A percentile compares a stretch with the other conserved stretches of the same genome.
Conservation (phyloP, 208 protist genomes). For the Wallacemonas collosoma region DNA sequence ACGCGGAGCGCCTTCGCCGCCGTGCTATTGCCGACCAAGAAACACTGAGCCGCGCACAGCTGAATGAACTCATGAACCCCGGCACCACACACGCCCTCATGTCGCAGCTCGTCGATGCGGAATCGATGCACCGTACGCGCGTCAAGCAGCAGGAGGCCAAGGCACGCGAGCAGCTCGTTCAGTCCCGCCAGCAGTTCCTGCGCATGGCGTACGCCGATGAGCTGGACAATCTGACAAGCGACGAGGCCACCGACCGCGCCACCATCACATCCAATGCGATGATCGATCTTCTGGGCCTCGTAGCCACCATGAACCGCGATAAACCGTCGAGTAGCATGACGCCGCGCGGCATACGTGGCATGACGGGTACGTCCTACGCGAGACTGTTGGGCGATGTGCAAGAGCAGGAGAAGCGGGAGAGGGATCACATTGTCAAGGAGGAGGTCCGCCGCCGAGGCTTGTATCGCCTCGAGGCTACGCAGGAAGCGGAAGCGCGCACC, state of each 20-base stretch:
- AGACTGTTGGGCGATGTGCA: constrained; percentile 36
- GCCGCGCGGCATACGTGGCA: background rate
- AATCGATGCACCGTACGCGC: constrained; percentile 24
- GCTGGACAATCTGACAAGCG: constrained; percentile 42
- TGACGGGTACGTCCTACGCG: constrained; percentile 10
- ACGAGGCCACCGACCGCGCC: constrained; percentile 59
- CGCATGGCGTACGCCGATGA: constrained; percentile 20
- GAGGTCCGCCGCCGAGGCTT: constrained; percentile 54
- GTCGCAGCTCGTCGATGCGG: constrained; percentile 23
- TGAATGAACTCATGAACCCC: constrained; percentile 63
- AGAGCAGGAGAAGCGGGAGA: constrained; percentile 49
- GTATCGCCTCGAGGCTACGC: constrained; percentile 52
- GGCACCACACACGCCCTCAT: constrained; percentile 20
- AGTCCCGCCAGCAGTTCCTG: constrained; percentile 18
- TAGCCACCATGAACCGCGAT: constrained; percentile 23
- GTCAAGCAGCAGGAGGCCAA: constrained; percentile 11
- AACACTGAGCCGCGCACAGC: constrained; percentile 29
- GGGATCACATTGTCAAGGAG: constrained; percentile 46
- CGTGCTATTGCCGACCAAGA: constrained; percentile 44
- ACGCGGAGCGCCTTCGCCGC: constrained; percentile 54
- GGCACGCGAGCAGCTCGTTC: constrained; percentile 15
- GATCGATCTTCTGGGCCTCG: constrained; percentile 54
- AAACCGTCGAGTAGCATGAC: constrained; percentile 8
- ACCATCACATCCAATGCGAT: constrained; percentile 58
- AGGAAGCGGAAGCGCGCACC: constrained; percentile 39